Conservation (phyloP, 2,329 filamentous ascomycete genomes). For the Aspergillus glaucus region DNA sequence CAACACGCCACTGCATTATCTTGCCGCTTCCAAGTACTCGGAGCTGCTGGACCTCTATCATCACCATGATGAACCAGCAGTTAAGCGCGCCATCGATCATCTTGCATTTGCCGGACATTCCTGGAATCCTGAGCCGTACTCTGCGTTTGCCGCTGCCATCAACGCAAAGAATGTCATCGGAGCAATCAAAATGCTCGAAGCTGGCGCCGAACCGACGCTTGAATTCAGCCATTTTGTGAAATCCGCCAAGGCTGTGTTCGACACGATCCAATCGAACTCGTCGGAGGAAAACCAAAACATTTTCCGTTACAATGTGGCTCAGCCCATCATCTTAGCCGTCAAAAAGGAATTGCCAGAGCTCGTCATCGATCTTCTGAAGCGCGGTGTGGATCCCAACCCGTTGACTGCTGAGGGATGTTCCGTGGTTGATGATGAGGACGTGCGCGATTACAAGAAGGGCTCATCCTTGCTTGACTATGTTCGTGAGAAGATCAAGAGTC, state of each 20-base stretch:
- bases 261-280: constrained; percentile 22
- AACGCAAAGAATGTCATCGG: constrained; percentile 46
- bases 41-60: constrained; percentile 40
- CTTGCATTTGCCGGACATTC: constrained; percentile 40
- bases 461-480: constrained; percentile 57
- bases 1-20: constrained; percentile 61
- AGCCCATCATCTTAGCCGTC: constrained; percentile 62
- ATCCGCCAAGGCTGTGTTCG: constrained; percentile 7
- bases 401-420: constrained; percentile 40
- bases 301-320: constrained; percentile 48
- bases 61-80: constrained; percentile 53
- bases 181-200: constrained; percentile 56
- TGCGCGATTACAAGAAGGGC: neutral
- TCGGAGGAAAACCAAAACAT: constrained; percentile 45
- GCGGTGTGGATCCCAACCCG: constrained; percentile 60
- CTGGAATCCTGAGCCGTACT: constrained; percentile 34
- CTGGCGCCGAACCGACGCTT: constrained; percentile 55
- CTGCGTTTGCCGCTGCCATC: constrained; percentile 57
- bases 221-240: constrained; percentile 48
- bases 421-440: constrained; percentile 1
- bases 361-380: constrained; percentile 54
- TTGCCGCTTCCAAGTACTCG: constrained; percentile 47
- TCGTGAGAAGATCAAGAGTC: constrained; percentile 43
- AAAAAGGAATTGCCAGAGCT: constrained; percentile 46
- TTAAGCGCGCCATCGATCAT: constrained; percentile 62